Conservation (phyloP, 2,329 filamentous ascomycete species). For the Dactylellina sp. region DNA sequence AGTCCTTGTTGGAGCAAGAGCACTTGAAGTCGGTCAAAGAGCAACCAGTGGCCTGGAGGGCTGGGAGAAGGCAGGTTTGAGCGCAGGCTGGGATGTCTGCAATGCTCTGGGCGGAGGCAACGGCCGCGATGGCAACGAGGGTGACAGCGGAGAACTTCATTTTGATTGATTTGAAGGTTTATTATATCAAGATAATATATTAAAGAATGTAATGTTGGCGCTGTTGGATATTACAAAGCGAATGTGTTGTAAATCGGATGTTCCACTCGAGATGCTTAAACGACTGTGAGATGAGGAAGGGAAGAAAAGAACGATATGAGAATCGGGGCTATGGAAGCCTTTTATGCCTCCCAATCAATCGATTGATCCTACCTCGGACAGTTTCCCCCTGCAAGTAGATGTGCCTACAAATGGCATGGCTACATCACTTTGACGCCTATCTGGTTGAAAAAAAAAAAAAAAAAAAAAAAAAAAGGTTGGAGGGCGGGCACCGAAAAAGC, state of each 20-base stretch:
- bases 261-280: slow-evolving; percentile 52
- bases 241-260: slow-evolving; percentile 45
- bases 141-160: slow-evolving; percentile 59
- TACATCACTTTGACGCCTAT: slow-evolving; percentile 56
- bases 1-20: slow-evolving; percentile 57
- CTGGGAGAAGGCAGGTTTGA: slow-evolving; percentile 54
- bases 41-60: slow-evolving; percentile 54
- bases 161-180: slow-evolving; percentile 53
- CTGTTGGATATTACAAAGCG: slow-evolving; percentile 56
- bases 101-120: slow-evolving; percentile 58
- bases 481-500: slow-evolving; percentile 17
- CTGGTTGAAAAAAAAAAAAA: slow-evolving; percentile 5
- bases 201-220: slow-evolving; percentile 54
- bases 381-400: slow-evolving; percentile 41
- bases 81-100: slow-evolving; percentile 58
- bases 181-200: slow-evolving; percentile 45
- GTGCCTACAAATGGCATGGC: slow-evolving; percentile 21
- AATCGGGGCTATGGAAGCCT: slow-evolving; percentile 36
- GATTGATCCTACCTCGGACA: slow-evolving; percentile 53
- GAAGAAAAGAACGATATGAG: slow-evolving; percentile 25
- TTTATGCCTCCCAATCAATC: slow-evolving; percentile 40
- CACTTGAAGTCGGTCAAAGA: slow-evolving; percentile 57
- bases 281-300: slow-evolving; percentile 52
- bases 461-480: slow-evolving; percentile 24
- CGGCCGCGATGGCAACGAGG: slow-evolving; percentile 56